Evolutionary conservation across 2,329 filamentous ascomycete species (phyloP).

Genomic region (Talaromyces piceae): DNA sequence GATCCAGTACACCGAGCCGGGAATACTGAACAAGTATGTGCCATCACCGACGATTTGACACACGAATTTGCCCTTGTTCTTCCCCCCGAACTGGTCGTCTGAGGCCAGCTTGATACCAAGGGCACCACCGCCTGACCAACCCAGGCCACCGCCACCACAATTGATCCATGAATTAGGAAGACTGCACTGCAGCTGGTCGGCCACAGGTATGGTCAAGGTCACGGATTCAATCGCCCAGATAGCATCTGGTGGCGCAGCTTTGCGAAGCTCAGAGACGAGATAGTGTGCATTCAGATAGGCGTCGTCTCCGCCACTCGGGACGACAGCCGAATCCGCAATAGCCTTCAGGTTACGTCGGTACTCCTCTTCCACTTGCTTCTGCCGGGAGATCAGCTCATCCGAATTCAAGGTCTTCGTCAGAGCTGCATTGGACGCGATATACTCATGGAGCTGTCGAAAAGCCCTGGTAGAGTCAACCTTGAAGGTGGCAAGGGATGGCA

Average conservation of each 20-base stretch:
- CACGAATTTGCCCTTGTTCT: slow-evolving; percentile 51
- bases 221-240: slow-evolving; percentile 75
- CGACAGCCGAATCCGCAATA: slow-evolving; percentile 50
- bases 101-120: slow-evolving; percentile 69
- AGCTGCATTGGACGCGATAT: slow-evolving; percentile 45
- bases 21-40: slow-evolving; percentile 59
- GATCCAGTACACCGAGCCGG: slow-evolving; percentile 63
- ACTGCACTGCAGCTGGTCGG: slow-evolving; percentile 63
- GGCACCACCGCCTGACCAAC: slow-evolving; percentile 70
- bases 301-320: slow-evolving; percentile 48
- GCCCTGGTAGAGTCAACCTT: slow-evolving; percentile 58
- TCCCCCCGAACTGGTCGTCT: slow-evolving; percentile 43
- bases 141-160: slow-evolving; percentile 71
- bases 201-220: slow-evolving; percentile 59
- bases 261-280: slow-evolving; percentile 49
- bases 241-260: slow-evolving; percentile 54
- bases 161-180: slow-evolving; percentile 70
- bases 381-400: slow-evolving; percentile 39
- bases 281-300: slow-evolving; percentile 57
- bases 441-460: slow-evolving; percentile 60
- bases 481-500: slow-evolving; percentile 58
- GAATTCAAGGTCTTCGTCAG: slow-evolving; percentile 38
- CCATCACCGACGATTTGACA: slow-evolving; percentile 62
- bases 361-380: slow-evolving; percentile 48
- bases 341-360: slow-evolving; percentile 53